Evolutionary conservation across 2,329 filamentous ascomycete genomes (phyloP), one percentile per base, ranked within the genome.

Genomic region (Teratosphaeriaceae sp.): DNA sequence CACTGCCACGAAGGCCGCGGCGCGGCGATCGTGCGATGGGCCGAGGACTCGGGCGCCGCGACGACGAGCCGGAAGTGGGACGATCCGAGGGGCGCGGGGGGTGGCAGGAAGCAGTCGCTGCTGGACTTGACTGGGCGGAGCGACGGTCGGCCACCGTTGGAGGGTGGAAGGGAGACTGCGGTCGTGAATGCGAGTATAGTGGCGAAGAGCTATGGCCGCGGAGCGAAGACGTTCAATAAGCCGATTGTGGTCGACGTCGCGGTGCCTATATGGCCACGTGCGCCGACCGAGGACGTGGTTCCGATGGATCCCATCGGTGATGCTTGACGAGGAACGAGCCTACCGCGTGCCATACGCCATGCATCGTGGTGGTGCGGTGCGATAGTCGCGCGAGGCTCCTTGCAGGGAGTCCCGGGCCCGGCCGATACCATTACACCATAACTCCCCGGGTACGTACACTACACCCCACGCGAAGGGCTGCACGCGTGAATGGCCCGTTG

Each of bases 181-280:
- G 68, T 94, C 41, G 75, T 92, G 53, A 94, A 94, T 65, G 85
- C 85, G 21, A 80, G 86, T 16, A 80, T 89, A 48, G 76, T 84
- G 72, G 79, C 79, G 33, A 80, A 73, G 18, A 80, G 76, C 47
- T 82, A 78, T 65, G 55, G 59, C 11, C 44, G 45, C 24, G 70
- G 65, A 1, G 29, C 78, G 13, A 85, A 81, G 61, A 72, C 65
- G 48, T 80, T 85, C 64, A 80, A 89, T 63, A 85, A 88, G 59
- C 82, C 87, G 16, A 83, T 94, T 52, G 82, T 94, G n/a, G 80
- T 94, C 11, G 86, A 94, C 59, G 58, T 94, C 22, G 19, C 3
- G 4, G 23, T 39, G 18, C 24, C 37, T 7, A 20, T 26, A 16
- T 13, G 7, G 19, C 6, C 4, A 6, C 8, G 16, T 13, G 5